phyloP scores from a whole-genome alignment of 495 filamentous ascomycete species.

The Beverwykella pulmonaria region DNA sequence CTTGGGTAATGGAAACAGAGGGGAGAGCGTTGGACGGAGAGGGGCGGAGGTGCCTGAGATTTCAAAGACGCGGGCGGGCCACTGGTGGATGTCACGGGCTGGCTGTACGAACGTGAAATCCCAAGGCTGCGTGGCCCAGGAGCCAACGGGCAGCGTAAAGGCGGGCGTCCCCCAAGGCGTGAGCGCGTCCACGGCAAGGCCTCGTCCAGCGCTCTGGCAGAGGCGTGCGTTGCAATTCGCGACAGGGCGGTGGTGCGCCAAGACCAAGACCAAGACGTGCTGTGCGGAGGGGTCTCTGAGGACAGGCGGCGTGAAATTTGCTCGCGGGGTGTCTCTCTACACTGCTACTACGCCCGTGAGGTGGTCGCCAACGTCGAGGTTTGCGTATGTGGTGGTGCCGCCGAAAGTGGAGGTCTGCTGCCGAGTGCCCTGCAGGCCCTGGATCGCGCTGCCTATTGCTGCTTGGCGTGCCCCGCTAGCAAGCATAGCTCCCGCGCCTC shows the following conservation, averaged over 20 bases:
- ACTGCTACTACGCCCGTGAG: too few relatives aligned
- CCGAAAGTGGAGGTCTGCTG: neutral
- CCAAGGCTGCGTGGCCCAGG: conserved; percentile 4
- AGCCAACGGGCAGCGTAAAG: conserved; percentile 2
- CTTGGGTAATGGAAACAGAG: conserved; percentile 48
- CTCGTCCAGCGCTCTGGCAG: neutral
- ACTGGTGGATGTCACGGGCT: conserved; percentile 15
- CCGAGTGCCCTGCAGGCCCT: neutral
- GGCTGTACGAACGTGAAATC: neutral
- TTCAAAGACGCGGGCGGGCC: conserved; percentile 33
- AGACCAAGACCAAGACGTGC: neutral
- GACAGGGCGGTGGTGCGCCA: too few relatives aligned
- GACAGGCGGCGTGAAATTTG: neutral
- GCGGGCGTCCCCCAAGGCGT: neutral
- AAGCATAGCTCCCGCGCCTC: conserved; percentile 19
- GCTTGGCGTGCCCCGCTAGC: neutral
- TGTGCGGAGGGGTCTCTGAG: neutral
- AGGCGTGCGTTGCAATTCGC: neutral
- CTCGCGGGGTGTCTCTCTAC: neutral
- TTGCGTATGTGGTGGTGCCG: neutral
- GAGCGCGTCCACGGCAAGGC: neutral
- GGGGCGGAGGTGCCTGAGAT: conserved; percentile 32
- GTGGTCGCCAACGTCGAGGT: neutral
- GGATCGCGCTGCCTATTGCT: conserved; percentile 12
- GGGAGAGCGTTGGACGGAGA: conserved; percentile 10